Base-by-base conservation (phyloP, 805 yeast genomes). In the Yueomyces sinensis region DNA sequence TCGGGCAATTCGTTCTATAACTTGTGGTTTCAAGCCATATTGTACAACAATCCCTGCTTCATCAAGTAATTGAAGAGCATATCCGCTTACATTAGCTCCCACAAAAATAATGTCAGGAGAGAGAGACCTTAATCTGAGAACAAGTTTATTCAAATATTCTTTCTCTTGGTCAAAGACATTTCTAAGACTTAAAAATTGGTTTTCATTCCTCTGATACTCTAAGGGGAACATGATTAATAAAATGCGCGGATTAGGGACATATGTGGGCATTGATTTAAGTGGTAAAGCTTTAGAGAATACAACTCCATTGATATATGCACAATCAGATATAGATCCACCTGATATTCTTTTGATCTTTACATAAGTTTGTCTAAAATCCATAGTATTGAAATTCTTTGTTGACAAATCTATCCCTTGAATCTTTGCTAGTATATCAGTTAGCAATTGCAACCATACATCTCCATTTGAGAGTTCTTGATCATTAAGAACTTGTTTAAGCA, bases 201-300 rank as follows among this genome's bases (percentile, higher is more conserved):
- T 84, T 35, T 79, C 83, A 29, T 73, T 75, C 40, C 78, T 74
- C 38, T 76, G 64, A 44, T 84, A 91, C 49, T 87, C 97, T 18
- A 91, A 60, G 0, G 96, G 95, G 47, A 91, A 91, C 65, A 86
- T 77, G 5, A 91, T 66, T 14, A 93, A 63, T 38, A 89, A 74
- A 28, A 91, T 80, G 36, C 76, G 70, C 0, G 99, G 97, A 33
- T 71, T 66, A 0, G 51, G 47, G 6, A 93, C 63, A 17, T 53
- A 49, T 5, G 72, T 54, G 0, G 84, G 72, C 98, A 91, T 93
- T 1, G 70, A 54, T 47, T 78, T 82, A 27, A 82, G 63, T 3
- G 95, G 94, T 30, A 87, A 62, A 14, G 76, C 73, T 43, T 86
- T 84, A 0, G 96, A 80, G 55, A 87, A 84, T 3, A 83, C 79